phyloP scores from a whole-genome alignment of 495 filamentous ascomycete species.

The Xylaria sp. region DNA sequence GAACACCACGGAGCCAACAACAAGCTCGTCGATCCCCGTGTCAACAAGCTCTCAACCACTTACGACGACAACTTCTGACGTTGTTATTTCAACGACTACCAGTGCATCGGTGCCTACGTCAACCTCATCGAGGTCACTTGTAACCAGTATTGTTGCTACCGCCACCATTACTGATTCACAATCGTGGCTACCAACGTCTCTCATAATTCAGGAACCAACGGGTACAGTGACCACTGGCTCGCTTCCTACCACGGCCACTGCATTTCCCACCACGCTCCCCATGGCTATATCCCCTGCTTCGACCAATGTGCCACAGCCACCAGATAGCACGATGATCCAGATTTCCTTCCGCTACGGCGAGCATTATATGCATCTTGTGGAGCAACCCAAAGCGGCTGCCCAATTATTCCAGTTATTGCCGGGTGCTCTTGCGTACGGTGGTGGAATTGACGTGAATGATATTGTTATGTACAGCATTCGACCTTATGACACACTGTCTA shows the following conservation, averaged over 20 bases:
- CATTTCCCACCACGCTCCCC: constrained; percentile 70
- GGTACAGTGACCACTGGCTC: constrained; percentile 35
- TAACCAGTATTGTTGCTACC: constrained; percentile 48
- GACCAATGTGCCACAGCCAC: constrained; percentile 52
- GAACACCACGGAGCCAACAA: constrained; percentile 36
- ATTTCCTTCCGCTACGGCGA: constrained; percentile 81
- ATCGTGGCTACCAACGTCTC: constrained; percentile 53
- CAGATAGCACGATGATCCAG: constrained; percentile 73
- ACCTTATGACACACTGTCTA: constrained; percentile 75
- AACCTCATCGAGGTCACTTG: constrained; percentile 31
- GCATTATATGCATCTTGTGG: constrained; percentile 84
- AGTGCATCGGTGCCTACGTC: constrained; percentile 23
- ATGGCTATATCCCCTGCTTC: constrained; percentile 72
- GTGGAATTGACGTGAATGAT: constrained; percentile 56
- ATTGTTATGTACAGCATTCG: constrained; percentile 74
- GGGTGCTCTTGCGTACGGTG: constrained; percentile 72
- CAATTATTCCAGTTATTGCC: constrained; percentile 90
- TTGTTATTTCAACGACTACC: constrained; percentile 13
- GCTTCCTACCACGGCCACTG: constrained; percentile 42
- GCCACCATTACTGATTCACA: constrained; percentile 49
- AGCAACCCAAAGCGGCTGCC: constrained; percentile 69
- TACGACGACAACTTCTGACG: constrained; percentile 24
- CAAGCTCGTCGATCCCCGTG: constrained; percentile 13
- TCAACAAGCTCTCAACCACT: constrained; percentile 1
- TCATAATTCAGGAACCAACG: constrained; percentile 50